Evolutionary conservation across 805 yeast genomes (phyloP), one percentile per base, ranked within the genome.

Genomic region (Myxozyma geophila): DNA sequence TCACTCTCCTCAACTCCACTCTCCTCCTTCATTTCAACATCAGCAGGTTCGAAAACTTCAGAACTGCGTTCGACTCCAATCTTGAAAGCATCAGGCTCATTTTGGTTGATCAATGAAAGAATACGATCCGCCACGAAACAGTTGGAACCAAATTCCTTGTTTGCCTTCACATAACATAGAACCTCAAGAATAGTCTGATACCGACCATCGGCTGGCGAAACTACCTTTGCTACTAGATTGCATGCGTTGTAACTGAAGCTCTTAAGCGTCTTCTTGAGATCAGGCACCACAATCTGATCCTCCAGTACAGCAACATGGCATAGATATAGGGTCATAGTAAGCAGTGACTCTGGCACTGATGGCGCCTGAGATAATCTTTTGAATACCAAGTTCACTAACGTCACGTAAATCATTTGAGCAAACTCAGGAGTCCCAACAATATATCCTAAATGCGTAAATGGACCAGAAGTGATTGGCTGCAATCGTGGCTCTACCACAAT

Each of bases 281-380:
- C 67, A n/a, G 41, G 46, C 37, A 47, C 62, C 35, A 71, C 74
- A 53, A 77, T 71, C 6, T 79, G 74, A 59, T 82, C 80, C 46
- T 79, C 78, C 8, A 81, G 72, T 1, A 80, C 78, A 17, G 86
- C 85, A 41, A 88, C 78, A 71, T 91, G 95, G 36, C 90, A 78
- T 58, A 92, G 76, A 70, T 91, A 92, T 7, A 92, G 77, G 0
- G 83, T 73, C 0, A 87, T 79, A 33, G 83, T 85, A 23, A 89
- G 70, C 10, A 90, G 73, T 0, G 83, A 78, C 17, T 90, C 97
- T 17, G 81, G 80, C 40, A 81, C 79, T 9, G 60, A 51, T 37
- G 62, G 33, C 4, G 64, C 36, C 9, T 48, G 41, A 12, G 64
- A 53, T 28, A 64, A 33, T 35, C 64, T 41, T 39, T 54, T 47